Conservation (phyloP, 495 filamentous ascomycete genomes). For the Cairneyella variabilis region DNA sequence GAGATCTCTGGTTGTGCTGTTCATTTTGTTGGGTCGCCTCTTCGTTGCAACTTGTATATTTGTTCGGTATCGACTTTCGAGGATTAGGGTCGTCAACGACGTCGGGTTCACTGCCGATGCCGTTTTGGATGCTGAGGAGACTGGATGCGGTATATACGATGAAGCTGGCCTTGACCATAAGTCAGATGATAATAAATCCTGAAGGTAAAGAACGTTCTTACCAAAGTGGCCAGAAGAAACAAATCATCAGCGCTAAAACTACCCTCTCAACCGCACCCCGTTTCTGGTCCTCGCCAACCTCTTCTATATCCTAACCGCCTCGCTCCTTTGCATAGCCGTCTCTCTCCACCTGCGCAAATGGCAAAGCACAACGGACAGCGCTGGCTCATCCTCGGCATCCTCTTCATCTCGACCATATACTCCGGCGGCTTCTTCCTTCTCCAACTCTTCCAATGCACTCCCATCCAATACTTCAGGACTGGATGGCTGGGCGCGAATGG, state of each 20-base stretch:
- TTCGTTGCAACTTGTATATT: no score
- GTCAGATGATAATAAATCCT: no score
- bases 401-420: background rate
- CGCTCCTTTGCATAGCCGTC: background rate
- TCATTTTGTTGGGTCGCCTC: no score
- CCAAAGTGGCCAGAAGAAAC: background rate
- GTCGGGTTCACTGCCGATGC: background rate
- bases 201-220: no score
- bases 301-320: background rate
- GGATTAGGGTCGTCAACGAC: background rate
- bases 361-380: background rate
- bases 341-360: background rate
- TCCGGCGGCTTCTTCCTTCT: background rate
- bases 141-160: background rate
- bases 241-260: background rate
- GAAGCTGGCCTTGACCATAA: background rate
- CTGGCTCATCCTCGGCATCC: background rate
- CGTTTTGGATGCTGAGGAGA: background rate
- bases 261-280: background rate
- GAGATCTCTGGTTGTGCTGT: no score
- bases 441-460: background rate
- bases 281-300: background rate
- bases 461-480: slow-evolving; percentile 2
- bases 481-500: slow-evolving; percentile 1
- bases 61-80: no score